These are phyloP conservation scores for Trichoderma koningii DNA, from an alignment of 2,329 filamentous ascomycete species.

Conservation along the genomic window DNA sequence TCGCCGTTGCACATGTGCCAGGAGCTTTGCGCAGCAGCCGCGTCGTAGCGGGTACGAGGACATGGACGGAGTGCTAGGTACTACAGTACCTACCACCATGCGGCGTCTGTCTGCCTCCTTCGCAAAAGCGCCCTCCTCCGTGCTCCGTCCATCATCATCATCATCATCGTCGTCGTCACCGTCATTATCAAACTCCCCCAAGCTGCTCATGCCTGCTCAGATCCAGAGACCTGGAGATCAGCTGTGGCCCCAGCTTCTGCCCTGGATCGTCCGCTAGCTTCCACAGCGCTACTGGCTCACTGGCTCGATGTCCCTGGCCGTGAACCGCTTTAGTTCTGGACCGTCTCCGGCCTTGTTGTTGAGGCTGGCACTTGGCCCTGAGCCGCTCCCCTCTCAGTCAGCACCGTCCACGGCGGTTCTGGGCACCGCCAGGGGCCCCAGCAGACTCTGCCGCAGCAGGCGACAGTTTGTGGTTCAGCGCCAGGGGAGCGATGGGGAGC, in stretches of 20 bases:
- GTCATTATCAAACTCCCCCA: background rate
- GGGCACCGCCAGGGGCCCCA: conserved; percentile 20
- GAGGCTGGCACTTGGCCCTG: conserved; percentile 26
- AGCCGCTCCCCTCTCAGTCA: background rate
- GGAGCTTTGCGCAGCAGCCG: too few species aligned
- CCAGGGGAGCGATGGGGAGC: background rate
- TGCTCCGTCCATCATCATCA: background rate
- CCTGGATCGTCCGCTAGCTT: conserved; percentile 27
- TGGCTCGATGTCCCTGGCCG: background rate
- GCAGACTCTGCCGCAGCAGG: conserved; percentile 26
- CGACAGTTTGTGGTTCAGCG: conserved; percentile 10
- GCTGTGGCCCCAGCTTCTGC: conserved; percentile 17
- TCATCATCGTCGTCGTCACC: background rate
- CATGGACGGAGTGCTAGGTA: background rate
- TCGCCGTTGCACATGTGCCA: too few species aligned
- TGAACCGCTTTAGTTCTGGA: conserved; percentile 22
- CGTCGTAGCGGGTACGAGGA: too few species aligned
- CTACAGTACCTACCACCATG: too few species aligned
- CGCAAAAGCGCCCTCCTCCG: background rate
- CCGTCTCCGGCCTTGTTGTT: conserved; percentile 4
- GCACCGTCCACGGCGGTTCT: conserved; percentile 18
- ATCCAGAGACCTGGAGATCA: conserved; percentile 17
- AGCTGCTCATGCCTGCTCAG: background rate
- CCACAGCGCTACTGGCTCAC: conserved; percentile 18
- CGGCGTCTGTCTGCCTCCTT: background rate